Base-by-base conservation (phyloP, 2,329 filamentous ascomycete genomes). In the Stemphylium lycopersici region DNA sequence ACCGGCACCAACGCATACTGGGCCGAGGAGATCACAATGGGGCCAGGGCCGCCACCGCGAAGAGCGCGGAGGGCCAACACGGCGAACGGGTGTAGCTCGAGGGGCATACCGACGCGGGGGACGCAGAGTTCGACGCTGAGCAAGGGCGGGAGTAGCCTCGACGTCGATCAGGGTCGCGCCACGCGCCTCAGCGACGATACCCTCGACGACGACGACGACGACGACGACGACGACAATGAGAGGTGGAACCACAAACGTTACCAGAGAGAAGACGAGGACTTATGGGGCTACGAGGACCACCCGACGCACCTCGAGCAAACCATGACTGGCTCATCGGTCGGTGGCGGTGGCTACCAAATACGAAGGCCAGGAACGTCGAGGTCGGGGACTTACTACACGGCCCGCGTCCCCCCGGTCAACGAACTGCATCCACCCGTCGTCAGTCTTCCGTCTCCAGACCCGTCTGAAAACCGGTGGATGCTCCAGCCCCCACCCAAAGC, bases 1-100 rank as follows among this genome's bases (percentile, higher is more conserved):
- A 95, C 91, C 66, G 88, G 87, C 68, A 96, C 91, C 24, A 97
- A 97, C 68, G 88, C 89, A 11, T 91, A 90, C 76, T 97, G 93
- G 93, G 80, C 84, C 29, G 90, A 95, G 70, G 93, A 97, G 75
- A 96, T 97, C 62, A 82, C 81, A 58, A 83, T 93, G 77, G 93
- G 93, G 0, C 93, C 93, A 2, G 86, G 85, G 3, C 83, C 90
- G 32, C 87, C 87, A 29, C 87, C 87, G 67, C 76, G 80, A 83
- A 53, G 68, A 53, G 62, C 87, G 73, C 77, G 83, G 55, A 69
- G 84, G 76, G 76, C 86, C 82, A 77, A 86, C 80, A 68, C 79
- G 77, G 55, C 60, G 41, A 71, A 41, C 24, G 34, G 29, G 77
- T 55, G 62, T 47, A 71, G 68, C 44, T 82, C 87, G 61, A 81